Base-by-base conservation (phyloP, 140 eudicot genomes). In the Stevia rebaudiana region DNA sequence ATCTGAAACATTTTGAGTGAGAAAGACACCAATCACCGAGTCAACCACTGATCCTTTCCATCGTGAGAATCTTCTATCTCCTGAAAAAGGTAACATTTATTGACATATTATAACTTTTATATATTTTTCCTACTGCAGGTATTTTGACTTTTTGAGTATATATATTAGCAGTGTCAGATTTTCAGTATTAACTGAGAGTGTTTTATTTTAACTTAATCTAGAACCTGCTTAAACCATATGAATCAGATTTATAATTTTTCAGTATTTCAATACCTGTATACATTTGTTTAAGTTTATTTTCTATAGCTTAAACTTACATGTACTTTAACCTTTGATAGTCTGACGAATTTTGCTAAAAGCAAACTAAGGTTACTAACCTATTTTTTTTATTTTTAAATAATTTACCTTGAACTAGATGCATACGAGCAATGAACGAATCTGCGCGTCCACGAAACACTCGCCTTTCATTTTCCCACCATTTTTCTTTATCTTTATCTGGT, bases 1-100 rank as follows among this genome's bases (percentile, higher is more conserved):
- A 75, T 94, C 99, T 1, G 95, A 84, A 47, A 94, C 99, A 46
- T 94, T 94, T 61, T 94, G 99, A 4, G 99, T 94, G 68, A 94
- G 94, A 70, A 83, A 94, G 43, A 94, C 99, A 9, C 99, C 99
- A 54, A 94, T 84, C 17, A 94, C 97, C 0, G 99, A 94, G 77
- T 94, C 99, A 46, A 94, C 97, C 8, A 94, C 99, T 4, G 99
- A 94, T 73, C 99, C 99, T 72, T 94, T 94, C 99, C 99, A 94
- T 53, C 76, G 70, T 21, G 95, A 86, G 77, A 94, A 94, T 51
- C 89, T 80, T 69, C 95, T 84, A 31, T 83, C 87, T 8, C 99
- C 99, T 94, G 84, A 17, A 57, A 56, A 65, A 57, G 61, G 44
- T 36, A 36, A 36, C 11, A 36, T 4, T 6, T 8, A 36, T 8